Conservation (phyloP, 2,329 filamentous ascomycete genomes). For the Colletotrichum endophyticum region DNA sequence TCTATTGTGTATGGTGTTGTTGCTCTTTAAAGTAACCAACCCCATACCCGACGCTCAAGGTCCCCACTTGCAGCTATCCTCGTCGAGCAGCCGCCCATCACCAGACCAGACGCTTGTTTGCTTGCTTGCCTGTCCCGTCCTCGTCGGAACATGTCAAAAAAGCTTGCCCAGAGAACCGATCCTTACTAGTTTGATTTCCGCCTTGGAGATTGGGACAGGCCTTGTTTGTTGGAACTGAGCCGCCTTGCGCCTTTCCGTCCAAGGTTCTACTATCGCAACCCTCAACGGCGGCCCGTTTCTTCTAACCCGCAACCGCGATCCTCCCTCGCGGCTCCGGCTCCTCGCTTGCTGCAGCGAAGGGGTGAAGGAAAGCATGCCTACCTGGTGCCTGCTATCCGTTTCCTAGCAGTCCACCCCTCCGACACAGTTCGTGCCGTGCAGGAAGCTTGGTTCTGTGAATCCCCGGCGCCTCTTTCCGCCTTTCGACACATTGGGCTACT, state of each 20-base stretch:
- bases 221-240: neutral
- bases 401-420: slow-evolving; percentile 1
- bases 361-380: slow-evolving; percentile 9
- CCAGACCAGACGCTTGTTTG: neutral
- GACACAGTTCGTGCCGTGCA: slow-evolving; percentile 4
- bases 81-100: neutral
- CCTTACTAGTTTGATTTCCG: slow-evolving; percentile 12
- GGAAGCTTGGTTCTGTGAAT: neutral
- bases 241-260: neutral
- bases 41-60: slow-evolving; percentile 15
- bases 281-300: neutral
- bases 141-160: slow-evolving; percentile 12
- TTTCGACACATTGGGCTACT: neutral
- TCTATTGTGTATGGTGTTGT: neutral
- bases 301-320: neutral
- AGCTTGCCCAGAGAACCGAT: slow-evolving; percentile 8
- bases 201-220: neutral
- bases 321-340: neutral
- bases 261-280: neutral
- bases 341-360: neutral
- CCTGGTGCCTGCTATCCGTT: slow-evolving; percentile 9
- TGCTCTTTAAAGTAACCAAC: slow-evolving; percentile 19
- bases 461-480: slow-evolving; percentile 10
- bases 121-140: slow-evolving; percentile 5
- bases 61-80: slow-evolving; percentile 15